phyloP scores from a whole-genome alignment of 1,284 basidiomycete species.

The Lentinus polychrous region DNA sequence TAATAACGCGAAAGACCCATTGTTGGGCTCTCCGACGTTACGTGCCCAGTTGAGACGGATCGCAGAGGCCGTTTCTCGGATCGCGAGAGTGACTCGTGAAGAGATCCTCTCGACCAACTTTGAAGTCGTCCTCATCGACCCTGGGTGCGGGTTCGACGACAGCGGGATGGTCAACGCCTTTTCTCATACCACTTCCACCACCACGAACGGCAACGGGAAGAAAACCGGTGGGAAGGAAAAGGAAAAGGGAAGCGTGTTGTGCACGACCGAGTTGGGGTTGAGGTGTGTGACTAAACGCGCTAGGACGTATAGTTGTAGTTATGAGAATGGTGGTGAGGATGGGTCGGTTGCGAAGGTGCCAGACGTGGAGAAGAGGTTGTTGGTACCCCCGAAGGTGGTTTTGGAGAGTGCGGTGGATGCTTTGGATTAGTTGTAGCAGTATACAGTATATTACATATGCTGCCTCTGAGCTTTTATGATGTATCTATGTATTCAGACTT shows the following conservation, averaged over 20 bases:
- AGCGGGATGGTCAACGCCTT: slow-evolving; percentile 61
- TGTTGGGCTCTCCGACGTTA: slow-evolving; percentile 30
- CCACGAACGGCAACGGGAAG: slow-evolving; percentile 8
- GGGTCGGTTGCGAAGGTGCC: no score
- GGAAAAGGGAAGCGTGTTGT: slow-evolving; percentile 35
- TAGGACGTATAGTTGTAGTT: slow-evolving; percentile 15
- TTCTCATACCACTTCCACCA: slow-evolving; percentile 39
- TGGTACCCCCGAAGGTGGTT: slow-evolving; percentile 65
- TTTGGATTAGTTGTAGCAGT: no score
- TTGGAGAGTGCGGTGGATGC: slow-evolving; percentile 61
- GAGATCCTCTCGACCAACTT: slow-evolving; percentile 70
- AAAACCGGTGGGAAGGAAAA: slow-evolving; percentile 1
- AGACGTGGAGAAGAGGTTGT: slow-evolving; percentile 47
- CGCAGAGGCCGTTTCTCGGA: slow-evolving; percentile 49
- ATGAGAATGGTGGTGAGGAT: slow-evolving; percentile 12
- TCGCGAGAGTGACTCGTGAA: slow-evolving; percentile 56
- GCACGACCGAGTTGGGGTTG: slow-evolving; percentile 65
- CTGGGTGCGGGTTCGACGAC: slow-evolving; percentile 41
- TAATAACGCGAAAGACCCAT: slow-evolving; percentile 18
- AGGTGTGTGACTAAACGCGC: slow-evolving; percentile 51
- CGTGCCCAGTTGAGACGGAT: slow-evolving; percentile 55
- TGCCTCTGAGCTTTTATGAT: background rate
- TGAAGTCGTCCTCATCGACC: slow-evolving; percentile 54
- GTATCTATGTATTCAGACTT: no score
- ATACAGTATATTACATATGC: no score